Percentiles rank a stretch among this genome's conserved stretches.
Evolutionary conservation across 208 protist species (phyloP).

Genomic region (Leishmania guyanensis): DNA sequence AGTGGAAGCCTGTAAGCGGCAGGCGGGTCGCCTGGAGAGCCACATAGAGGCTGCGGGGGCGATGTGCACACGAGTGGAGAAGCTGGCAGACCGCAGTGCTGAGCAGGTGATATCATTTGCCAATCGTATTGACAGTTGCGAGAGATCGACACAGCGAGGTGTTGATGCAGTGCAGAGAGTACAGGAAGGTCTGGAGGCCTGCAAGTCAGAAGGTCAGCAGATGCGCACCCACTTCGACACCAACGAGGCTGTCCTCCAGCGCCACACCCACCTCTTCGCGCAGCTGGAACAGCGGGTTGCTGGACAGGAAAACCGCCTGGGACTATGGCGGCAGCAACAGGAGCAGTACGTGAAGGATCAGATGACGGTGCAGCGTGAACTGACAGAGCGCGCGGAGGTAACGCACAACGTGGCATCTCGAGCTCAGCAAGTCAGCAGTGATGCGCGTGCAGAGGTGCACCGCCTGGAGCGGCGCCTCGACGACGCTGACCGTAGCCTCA

Average conservation of each 20-base stretch:
- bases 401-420: constrained; percentile 47
- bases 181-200: constrained; percentile 34
- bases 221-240: not conserved
- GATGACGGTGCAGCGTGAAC: constrained; percentile 43
- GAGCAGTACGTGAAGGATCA: constrained; percentile 54
- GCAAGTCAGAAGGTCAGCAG: constrained; percentile 23
- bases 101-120: constrained; percentile 29
- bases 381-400: constrained; percentile 50
- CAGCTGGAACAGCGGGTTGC: constrained; percentile 52
- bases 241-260: constrained; percentile 18
- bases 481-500: constrained; percentile 22
- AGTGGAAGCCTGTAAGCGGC: constrained; percentile 67
- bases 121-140: constrained; percentile 35
- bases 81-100: constrained; percentile 38
- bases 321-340: constrained; percentile 47
- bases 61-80: constrained; percentile 53
- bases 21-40: constrained; percentile 57
- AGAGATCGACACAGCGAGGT: constrained; percentile 29
- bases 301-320: constrained; percentile 34
- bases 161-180: constrained; percentile 18
- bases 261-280: constrained; percentile 21
- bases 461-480: constrained; percentile 68
- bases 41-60: constrained; percentile 54
- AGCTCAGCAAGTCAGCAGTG: constrained; percentile 54
- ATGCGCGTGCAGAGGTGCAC: constrained; percentile 60